Base-by-base conservation (phyloP, 1,284 basidiomycete genomes). In the Tausonia pullulans region DNA sequence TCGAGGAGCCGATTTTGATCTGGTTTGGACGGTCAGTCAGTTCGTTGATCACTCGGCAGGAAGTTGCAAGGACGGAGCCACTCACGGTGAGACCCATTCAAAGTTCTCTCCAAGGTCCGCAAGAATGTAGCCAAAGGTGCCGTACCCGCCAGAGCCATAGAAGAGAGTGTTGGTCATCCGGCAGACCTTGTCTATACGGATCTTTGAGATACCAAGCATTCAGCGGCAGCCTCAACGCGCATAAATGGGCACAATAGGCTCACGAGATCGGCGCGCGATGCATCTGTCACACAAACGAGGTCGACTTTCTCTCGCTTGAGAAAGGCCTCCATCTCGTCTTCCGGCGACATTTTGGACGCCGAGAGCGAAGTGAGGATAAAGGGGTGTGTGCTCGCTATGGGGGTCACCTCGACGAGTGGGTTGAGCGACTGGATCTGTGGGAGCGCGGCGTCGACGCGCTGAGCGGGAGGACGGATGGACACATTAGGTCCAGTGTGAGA, bases 51-150 rank as follows among this genome's bases (percentile, higher is more conserved):
- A 27, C 27, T 27, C 27, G 27, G 27, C 27, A 27, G 27, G 27
- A 27, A 27, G 27, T 27, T 27, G 27, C 27, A 7, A 27, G 50
- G 16, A n/a, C 10, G 6, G 43, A 44, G 8, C 0, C 10, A 64
- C 62, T 13, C 10, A 63, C 62, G 55, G 55, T 13, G 53, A 39
- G 10, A 96, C 83, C 74, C 88, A 94, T 69, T 90, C 85, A 73
- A 95, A 91, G 1, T 59, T 54, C 54, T 82, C 79, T 64, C 93
- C 81, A 58, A 98, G 81, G 74, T 98, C 94, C 67, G 90, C 89
- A 74, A 98, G 97, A 70, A 95, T 89, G 76, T 89, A 98, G 5
- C 95, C 96, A 58, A 87, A 80, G 67, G 95, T 80, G n/a, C 95
- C 95, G 74, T 90, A 93, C 10, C 88, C 86, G 8, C 87, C 87